These are phyloP conservation scores for Xylariaceae sp. DNA, from an alignment of 2,329 filamentous ascomycete species.

Conservation along the genomic window DNA sequence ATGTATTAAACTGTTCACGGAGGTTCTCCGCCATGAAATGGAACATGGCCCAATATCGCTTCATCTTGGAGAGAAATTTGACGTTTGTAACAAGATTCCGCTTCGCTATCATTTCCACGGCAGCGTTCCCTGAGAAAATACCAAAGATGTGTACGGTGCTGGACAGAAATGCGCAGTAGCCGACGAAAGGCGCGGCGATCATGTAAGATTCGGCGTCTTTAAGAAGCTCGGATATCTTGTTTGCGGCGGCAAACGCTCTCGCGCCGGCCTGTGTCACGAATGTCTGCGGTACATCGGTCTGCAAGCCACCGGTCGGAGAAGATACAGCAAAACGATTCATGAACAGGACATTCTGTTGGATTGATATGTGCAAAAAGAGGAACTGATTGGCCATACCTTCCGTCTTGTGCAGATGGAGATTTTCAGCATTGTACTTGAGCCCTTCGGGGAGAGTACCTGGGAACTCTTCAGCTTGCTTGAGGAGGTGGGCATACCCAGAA, in stretches of 20 bases:
- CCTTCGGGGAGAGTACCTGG: conserved; percentile 61
- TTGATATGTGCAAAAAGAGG: conserved; percentile 81
- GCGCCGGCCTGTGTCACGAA: conserved; percentile 72
- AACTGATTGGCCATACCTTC: conserved; percentile 88
- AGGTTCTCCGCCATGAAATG: conserved; percentile 93
- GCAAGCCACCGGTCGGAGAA: conserved; percentile 56
- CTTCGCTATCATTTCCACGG: conserved; percentile 72
- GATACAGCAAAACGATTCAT: conserved; percentile 82
- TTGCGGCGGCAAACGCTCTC: conserved; percentile 76
- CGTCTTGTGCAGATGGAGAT: conserved; percentile 76
- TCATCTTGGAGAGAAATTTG: conserved; percentile 88
- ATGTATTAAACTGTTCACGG: conserved; percentile 78
- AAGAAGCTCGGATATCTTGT: conserved; percentile 77
- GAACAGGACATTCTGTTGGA: conserved; percentile 86
- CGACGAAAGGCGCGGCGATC: conserved; percentile 84
- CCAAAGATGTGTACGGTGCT: conserved; percentile 92
- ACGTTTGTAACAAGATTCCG: conserved; percentile 82
- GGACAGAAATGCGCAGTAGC: conserved; percentile 89
- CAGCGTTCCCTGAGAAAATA: conserved; percentile 77
- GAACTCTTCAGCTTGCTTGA: conserved; percentile 66
- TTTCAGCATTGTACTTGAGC: conserved; percentile 72
- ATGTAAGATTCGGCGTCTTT: conserved; percentile 74
- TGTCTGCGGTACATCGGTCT: conserved; percentile 65
- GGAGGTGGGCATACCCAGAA: conserved; percentile 69
- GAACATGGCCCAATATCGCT: conserved; percentile 97